These are phyloP conservation scores for Liriodendron chinense DNA, from an alignment of 164 flowering plant species.

Conservation along the genomic window DNA sequence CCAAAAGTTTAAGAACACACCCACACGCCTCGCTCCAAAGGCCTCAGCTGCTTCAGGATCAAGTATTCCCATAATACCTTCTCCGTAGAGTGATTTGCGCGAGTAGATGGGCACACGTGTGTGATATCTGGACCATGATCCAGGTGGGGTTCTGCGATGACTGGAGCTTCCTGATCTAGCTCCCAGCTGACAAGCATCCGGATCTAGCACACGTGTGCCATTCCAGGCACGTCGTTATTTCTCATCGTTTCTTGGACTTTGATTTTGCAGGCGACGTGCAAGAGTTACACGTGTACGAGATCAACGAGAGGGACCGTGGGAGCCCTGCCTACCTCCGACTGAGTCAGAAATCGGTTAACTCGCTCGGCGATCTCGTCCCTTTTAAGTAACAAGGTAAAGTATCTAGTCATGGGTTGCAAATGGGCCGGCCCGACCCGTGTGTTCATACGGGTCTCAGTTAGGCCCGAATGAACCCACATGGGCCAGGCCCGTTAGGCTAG, in stretches of 20 bases:
- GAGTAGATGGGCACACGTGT: neutral
- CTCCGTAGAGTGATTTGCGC: neutral
- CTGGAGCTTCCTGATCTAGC: too few relatives aligned
- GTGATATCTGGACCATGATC: neutral
- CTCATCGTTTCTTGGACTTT: neutral
- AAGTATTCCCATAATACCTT: slow-evolving; percentile 11
- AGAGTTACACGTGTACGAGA: slow-evolving; percentile 59
- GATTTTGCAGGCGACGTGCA: slow-evolving; percentile 37
- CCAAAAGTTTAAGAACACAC: slow-evolving; percentile 4
- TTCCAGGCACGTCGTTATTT: neutral
- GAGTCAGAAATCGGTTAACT: slow-evolving; percentile 43
- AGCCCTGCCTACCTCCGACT: slow-evolving; percentile 68
- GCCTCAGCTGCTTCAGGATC: slow-evolving; percentile 23
- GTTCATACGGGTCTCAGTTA: too few relatives aligned
- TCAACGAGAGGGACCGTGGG: slow-evolving; percentile 69
- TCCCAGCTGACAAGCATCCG: neutral
- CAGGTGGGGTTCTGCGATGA: too few relatives aligned
- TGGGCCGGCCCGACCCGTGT: too few relatives aligned
- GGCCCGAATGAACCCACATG: too few relatives aligned
- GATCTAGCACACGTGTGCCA: neutral
- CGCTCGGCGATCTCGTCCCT: slow-evolving; percentile 71
- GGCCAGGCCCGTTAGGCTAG: too few relatives aligned
- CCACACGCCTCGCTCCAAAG: slow-evolving; percentile 15
- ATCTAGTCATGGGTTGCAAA: neutral
- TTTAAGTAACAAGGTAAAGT: slow-evolving; percentile 54